Evolutionary conservation across 805 yeast species (phyloP).

Genomic region (Barnettozyma californica): DNA sequence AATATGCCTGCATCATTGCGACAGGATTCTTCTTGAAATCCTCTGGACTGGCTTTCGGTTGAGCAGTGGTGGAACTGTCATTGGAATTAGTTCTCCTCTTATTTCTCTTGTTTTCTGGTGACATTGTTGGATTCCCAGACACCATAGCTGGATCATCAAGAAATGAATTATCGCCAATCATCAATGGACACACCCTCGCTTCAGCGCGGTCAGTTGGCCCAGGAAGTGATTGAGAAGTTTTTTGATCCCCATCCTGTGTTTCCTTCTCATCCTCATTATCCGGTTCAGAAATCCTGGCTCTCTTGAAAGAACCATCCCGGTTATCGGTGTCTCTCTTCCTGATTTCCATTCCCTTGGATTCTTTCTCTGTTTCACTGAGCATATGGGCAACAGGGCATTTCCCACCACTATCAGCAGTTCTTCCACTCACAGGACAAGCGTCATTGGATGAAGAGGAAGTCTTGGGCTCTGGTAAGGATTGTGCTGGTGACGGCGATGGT

Average conservation of each 20-base stretch:
- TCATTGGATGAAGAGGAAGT: background rate
- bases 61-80: constrained; percentile 5
- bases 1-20: constrained; percentile 33
- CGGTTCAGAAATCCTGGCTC: background rate
- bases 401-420: constrained; percentile 9
- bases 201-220: constrained; percentile 15
- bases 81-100: constrained; percentile 16
- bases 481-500: constrained; percentile 1
- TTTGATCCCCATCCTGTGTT: background rate
- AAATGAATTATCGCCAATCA: constrained; percentile 37
- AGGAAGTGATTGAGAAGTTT: background rate
- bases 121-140: background rate
- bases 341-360: background rate
- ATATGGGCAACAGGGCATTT: constrained; percentile 23
- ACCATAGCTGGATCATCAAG: constrained; percentile 3
- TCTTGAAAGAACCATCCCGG: background rate
- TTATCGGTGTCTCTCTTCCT: background rate
- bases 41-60: constrained; percentile 13
- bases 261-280: background rate
- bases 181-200: constrained; percentile 39
- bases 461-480: constrained; percentile 1
- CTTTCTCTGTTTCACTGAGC: constrained; percentile 1
- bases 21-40: constrained; percentile 26
- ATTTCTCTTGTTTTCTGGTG: constrained; percentile 8
- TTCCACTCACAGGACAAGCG: constrained; percentile 21